Evolutionary conservation across 306 rosid species (phyloP).

Genomic region (Heteromeles arbutifolia): DNA sequence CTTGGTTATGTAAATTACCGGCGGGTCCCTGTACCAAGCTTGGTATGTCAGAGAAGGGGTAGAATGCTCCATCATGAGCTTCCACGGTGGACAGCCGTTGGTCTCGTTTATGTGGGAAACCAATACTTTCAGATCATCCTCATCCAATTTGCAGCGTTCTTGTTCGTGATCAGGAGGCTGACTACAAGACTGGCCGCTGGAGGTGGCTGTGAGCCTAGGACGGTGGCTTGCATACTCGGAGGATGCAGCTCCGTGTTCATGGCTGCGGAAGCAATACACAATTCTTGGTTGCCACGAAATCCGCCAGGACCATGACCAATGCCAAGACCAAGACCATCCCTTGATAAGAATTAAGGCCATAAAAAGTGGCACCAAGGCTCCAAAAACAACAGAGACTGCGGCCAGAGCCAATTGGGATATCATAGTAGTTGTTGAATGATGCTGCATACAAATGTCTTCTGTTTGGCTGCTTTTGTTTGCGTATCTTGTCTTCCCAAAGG

Average conservation of each 20-base stretch:
- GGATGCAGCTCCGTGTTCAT: background rate
- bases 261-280: too few relatives aligned
- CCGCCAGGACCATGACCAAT: background rate
- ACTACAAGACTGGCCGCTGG: background rate
- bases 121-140: constrained; percentile 5
- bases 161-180: background rate
- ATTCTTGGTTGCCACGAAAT: too few relatives aligned
- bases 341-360: background rate
- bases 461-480: background rate
- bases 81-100: constrained; percentile 6
- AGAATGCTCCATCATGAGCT: constrained; percentile 9
- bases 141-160: background rate
- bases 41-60: constrained; percentile 2
- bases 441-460: background rate
- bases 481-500: too few relatives aligned
- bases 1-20: background rate
- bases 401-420: background rate
- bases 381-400: background rate
- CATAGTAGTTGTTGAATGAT: background rate
- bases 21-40: constrained; percentile 10
- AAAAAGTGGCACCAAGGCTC: background rate
- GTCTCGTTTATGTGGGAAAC: background rate
- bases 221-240: background rate
- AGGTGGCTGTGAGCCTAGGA: background rate
- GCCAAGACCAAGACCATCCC: background rate